phyloP scores from a whole-genome alignment of 2,329 filamentous ascomycete genomes.

The Cladophialophora yegresii region DNA sequence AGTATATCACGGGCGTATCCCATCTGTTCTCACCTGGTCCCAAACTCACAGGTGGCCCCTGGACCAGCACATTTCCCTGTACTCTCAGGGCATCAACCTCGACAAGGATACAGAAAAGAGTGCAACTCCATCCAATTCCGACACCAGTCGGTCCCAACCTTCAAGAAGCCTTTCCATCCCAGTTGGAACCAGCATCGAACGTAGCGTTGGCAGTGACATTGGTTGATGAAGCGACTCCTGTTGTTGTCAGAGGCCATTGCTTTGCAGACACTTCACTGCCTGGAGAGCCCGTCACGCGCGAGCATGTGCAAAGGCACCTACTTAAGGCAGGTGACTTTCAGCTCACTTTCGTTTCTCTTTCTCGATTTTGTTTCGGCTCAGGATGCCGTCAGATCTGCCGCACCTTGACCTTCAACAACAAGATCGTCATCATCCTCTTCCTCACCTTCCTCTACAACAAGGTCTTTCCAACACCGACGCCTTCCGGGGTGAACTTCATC shows the following conservation, averaged over 20 bases:
- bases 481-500: slow-evolving; percentile 19
- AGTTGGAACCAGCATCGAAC: neutral
- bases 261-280: neutral
- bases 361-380: neutral
- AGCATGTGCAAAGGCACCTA: neutral
- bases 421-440: neutral
- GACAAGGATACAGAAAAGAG: neutral
- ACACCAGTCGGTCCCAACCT: neutral
- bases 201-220: neutral
- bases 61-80: neutral
- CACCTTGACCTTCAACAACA: slow-evolving; percentile 7
- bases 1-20: neutral
- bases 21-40: neutral
- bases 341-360: neutral
- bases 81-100: neutral
- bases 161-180: neutral
- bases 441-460: neutral
- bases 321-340: slow-evolving; percentile 4
- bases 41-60: neutral
- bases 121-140: neutral
- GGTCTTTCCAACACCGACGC: neutral
- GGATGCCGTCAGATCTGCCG: slow-evolving; percentile 8
- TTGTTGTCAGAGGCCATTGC: neutral
- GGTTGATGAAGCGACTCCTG: neutral
- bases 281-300: neutral